phyloP scores from a whole-genome alignment of 148 eudicot species.

The Talinum fruticosum region DNA sequence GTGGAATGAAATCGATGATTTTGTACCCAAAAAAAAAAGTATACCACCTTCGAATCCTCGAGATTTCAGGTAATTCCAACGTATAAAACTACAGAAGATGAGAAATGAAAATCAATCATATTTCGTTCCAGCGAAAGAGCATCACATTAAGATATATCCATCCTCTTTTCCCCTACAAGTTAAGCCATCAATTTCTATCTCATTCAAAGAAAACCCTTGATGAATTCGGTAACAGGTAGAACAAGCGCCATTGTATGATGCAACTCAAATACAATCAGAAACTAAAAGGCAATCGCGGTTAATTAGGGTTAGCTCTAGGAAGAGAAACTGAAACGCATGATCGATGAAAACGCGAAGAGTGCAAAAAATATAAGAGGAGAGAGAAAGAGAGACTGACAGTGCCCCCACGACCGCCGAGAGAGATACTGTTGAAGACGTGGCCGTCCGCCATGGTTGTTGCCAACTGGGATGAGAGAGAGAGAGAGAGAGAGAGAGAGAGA shows the following conservation, averaged over 20 bases:
- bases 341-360: neutral
- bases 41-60: no score
- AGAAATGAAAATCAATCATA: neutral
- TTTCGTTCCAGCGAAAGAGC: neutral
- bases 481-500: slow-evolving; percentile 6
- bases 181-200: neutral
- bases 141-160: neutral
- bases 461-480: neutral
- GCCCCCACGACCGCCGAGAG: slow-evolving; percentile 97
- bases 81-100: no score
- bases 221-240: neutral
- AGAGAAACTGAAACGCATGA: neutral
- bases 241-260: neutral
- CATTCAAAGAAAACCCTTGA: neutral
- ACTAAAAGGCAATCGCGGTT: no score
- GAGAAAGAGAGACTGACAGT: slow-evolving; percentile 42
- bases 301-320: slow-evolving; percentile 31
- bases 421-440: slow-evolving; percentile 71
- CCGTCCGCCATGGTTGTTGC: slow-evolving; percentile 62
- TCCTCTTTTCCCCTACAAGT: neutral
- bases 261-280: neutral
- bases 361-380: neutral
- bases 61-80: no score
- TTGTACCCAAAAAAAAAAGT: no score
- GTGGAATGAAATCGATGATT: no score